A percentile compares a stretch with the other conserved stretches of the same genome.
Conservation (phyloP, 768 basidiomycete genomes). For the Trametes maxima region DNA sequence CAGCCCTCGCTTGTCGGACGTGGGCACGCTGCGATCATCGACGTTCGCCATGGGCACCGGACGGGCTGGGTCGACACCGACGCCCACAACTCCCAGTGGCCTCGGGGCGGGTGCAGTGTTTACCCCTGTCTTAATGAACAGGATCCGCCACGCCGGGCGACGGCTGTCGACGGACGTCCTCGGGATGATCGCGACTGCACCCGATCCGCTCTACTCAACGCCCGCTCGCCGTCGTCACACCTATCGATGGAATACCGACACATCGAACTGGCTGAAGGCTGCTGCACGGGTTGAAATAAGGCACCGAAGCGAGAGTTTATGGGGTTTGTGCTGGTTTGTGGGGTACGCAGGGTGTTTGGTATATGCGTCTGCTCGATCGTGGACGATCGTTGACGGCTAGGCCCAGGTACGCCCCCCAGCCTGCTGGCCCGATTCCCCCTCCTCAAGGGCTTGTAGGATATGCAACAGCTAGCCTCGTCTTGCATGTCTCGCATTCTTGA, state of each 20-base stretch:
- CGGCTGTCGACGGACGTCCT: conserved; percentile 9
- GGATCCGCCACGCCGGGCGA: conserved; percentile 16
- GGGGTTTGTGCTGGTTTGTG: too few relatives aligned
- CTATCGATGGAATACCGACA: background rate
- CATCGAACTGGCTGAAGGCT: too few relatives aligned
- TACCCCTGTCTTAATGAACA: conserved; percentile 23
- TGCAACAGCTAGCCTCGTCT: too few relatives aligned
- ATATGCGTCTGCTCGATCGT: too few relatives aligned
- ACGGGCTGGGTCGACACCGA: conserved; percentile 13
- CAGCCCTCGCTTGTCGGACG: background rate
- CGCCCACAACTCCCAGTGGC: conserved; percentile 18
- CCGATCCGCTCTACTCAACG: conserved; percentile 13
- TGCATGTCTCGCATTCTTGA: too few relatives aligned
- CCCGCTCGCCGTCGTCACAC: background rate
- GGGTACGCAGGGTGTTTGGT: too few relatives aligned
- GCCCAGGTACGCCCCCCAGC: too few relatives aligned
- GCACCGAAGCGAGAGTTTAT: too few relatives aligned
- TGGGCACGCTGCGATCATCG: background rate
- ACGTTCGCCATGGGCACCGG: background rate
- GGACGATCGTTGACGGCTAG: too few relatives aligned
- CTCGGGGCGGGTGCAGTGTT: conserved; percentile 21
- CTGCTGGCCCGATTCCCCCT: too few relatives aligned
- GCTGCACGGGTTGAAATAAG: too few relatives aligned
- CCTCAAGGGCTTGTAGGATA: too few relatives aligned
- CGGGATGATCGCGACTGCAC: conserved; percentile 11